Evolutionary conservation across 768 basidiomycete species (phyloP).

Genomic region (Boletus patriciae): DNA sequence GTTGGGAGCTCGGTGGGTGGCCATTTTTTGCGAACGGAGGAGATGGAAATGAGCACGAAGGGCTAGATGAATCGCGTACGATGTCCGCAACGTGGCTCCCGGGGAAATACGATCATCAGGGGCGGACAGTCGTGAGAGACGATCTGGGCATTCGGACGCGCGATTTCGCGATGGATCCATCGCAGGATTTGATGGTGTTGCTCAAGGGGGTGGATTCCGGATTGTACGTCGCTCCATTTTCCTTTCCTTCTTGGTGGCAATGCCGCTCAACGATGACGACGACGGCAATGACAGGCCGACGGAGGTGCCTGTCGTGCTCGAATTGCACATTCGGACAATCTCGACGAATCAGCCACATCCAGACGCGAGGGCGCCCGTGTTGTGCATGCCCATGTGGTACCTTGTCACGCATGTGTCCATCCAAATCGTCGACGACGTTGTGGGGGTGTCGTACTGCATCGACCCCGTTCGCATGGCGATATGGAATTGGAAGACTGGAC

Average conservation of each 20-base stretch:
- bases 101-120: conserved; percentile 8
- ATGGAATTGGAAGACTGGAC: conserved; percentile 56
- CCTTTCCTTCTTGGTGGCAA: not conserved
- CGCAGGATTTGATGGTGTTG: conserved; percentile 57
- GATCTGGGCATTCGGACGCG: conserved; percentile 44
- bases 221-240: conserved; percentile 11
- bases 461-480: conserved; percentile 24
- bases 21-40: not conserved
- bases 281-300: too few species aligned
- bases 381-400: conserved; percentile 28
- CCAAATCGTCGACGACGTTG: conserved; percentile 54
- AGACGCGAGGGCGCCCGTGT: conserved; percentile 32
- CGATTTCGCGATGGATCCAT: conserved; percentile 65
- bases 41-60: not conserved
- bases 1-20: too few species aligned
- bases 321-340: conserved; percentile 47
- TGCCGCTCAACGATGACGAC: not conserved
- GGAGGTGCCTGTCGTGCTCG: too few species aligned
- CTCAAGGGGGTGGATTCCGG: conserved; percentile 28
- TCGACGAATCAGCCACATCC: conserved; percentile 31
- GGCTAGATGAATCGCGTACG: conserved; percentile 21
- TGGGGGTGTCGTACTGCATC: conserved; percentile 47
- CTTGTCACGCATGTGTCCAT: conserved; percentile 37
- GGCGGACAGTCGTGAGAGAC: conserved; percentile 22
- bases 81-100: conserved; percentile 25